phyloP scores from a whole-genome alignment of 2,329 filamentous ascomycete species.

The Dothistroma pini region DNA sequence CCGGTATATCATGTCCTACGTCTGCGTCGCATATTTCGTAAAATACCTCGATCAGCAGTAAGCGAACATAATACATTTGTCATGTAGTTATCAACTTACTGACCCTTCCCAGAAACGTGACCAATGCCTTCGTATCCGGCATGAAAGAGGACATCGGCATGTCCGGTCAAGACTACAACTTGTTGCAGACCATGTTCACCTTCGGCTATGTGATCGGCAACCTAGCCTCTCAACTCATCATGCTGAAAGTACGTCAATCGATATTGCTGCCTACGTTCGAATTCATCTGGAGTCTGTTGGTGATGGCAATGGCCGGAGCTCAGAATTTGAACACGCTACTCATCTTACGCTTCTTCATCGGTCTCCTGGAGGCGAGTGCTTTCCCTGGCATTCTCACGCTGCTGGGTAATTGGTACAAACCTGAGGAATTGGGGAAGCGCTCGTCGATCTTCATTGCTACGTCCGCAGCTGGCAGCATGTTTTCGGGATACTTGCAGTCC shows the following conservation, averaged over 20 bases:
- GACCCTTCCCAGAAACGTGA: conserved; percentile 7
- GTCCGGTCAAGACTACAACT: conserved; percentile 25
- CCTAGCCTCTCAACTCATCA: conserved; percentile 5
- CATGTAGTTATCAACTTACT: no score
- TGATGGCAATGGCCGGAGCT: conserved; percentile 4
- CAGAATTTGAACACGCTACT: conserved; percentile 5
- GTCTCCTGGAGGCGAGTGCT: conserved; percentile 3
- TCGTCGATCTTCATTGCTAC: conserved; percentile 18
- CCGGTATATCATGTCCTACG: conserved; percentile 8
- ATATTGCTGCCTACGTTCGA: conserved; percentile 6
- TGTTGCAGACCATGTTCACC: conserved; percentile 9
- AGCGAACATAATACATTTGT: no score
- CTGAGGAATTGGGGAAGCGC: conserved; percentile 17
- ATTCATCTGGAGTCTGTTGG: conserved; percentile 7
- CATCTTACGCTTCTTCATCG: conserved; percentile 7
- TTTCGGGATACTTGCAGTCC: conserved; percentile 19
- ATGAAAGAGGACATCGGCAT: conserved; percentile 52
- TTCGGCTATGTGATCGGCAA: conserved; percentile 7
- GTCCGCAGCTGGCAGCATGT: conserved; percentile 17
- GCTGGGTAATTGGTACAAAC: conserved; percentile 12
- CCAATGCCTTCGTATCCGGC: conserved; percentile 49
- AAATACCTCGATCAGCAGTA: conserved; percentile 6
- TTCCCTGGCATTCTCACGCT: conserved; percentile 9
- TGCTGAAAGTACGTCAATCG: conserved; percentile 8
- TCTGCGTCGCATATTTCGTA: conserved; percentile 9